phyloP scores from a whole-genome alignment of 441 rosid genomes.

The Pelargonium citronellum region DNA sequence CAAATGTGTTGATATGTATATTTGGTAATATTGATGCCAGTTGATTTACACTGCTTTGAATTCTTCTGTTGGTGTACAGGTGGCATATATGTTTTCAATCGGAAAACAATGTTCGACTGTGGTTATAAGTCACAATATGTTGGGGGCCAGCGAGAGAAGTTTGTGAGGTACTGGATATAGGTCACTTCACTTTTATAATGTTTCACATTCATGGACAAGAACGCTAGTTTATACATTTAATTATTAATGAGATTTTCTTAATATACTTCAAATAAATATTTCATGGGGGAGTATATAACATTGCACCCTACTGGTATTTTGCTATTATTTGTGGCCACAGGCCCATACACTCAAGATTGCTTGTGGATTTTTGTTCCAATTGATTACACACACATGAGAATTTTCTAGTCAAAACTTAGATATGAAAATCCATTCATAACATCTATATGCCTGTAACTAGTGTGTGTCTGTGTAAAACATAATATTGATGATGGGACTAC shows the following conservation, averaged over 20 bases:
- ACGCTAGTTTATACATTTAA: not conserved
- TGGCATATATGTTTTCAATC: constrained; percentile 35
- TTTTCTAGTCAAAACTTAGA: not conserved
- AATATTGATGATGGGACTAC: not conserved
- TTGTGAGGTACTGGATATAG: constrained; percentile 60
- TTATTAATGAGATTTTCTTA: not conserved
- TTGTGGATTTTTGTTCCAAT: not conserved
- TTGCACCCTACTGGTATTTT: not conserved
- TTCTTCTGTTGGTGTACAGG: constrained; percentile 36
- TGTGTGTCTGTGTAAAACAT: not conserved
- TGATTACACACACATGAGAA: not conserved
- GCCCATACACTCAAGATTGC: not conserved
- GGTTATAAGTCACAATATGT: constrained; percentile 55
- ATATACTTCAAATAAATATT: not conserved
- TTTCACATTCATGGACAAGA: constrained; percentile 2
- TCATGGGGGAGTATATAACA: not conserved
- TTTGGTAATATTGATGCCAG: not conserved
- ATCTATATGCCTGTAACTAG: not conserved
- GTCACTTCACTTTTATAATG: constrained; percentile 7
- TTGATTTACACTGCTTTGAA: not conserved
- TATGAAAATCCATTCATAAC: not conserved
- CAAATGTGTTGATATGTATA: not conserved
- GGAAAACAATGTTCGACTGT: constrained; percentile 60
- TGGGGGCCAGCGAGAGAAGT: constrained; percentile 75
- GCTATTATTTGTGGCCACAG: not conserved